Percentiles rank a stretch among this genome's conserved stretches.
phyloP scores from a whole-genome alignment of 1,284 basidiomycete species.

The Pisolithus thermaeus region DNA sequence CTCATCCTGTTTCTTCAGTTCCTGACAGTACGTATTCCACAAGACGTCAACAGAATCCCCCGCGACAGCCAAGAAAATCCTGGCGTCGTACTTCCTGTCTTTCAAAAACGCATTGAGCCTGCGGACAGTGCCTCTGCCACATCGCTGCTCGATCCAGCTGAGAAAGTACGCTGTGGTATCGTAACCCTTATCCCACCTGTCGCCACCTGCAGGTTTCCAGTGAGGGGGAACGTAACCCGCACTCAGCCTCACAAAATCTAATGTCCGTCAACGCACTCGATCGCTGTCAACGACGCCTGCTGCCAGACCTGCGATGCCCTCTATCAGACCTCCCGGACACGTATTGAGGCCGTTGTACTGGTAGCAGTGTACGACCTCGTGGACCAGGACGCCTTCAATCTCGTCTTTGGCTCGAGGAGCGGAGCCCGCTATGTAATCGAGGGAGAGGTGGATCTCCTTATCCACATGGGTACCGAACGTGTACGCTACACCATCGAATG shows the following conservation, averaged over 20 bases:
- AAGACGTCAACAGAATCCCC: conserved; percentile 47
- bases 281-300: not conserved
- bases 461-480: conserved; percentile 47
- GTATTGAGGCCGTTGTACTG: conserved; percentile 57
- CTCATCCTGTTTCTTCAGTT: conserved; percentile 22
- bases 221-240: conserved; percentile 57
- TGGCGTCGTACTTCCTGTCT: conserved; percentile 41
- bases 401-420: conserved; percentile 48
- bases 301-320: conserved; percentile 63
- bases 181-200: conserved; percentile 71
- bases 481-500: conserved; percentile 64
- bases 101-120: conserved; percentile 52
- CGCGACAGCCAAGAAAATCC: conserved; percentile 48
- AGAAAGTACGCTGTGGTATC: conserved; percentile 67
- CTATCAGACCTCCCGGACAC: conserved; percentile 62
- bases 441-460: conserved; percentile 69
- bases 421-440: conserved; percentile 50
- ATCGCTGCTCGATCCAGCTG: conserved; percentile 57
- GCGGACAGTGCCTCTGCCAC: conserved; percentile 47
- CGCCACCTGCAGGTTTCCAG: conserved; percentile 44
- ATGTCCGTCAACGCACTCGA: conserved; percentile 1
- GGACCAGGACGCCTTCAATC: conserved; percentile 57
- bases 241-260: conserved; percentile 66
- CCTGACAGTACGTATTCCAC: conserved; percentile 49
- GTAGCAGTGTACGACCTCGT: conserved; percentile 71